Conservation (phyloP, 768 basidiomycete genomes). For the Cystofilobasidium ferigula region DNA sequence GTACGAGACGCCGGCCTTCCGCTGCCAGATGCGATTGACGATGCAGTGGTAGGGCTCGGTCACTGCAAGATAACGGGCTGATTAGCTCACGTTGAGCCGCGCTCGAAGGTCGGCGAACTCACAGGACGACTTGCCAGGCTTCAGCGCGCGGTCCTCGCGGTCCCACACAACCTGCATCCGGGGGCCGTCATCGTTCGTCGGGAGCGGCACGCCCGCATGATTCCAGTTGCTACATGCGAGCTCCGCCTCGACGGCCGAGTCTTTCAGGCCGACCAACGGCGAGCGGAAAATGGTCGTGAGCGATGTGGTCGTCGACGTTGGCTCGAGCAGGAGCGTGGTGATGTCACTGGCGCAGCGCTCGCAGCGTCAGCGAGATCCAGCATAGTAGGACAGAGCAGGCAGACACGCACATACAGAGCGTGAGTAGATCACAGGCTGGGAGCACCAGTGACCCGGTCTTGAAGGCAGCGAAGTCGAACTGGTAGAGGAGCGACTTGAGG, state of each 20-base stretch:
- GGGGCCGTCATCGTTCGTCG: background rate
- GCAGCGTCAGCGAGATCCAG: background rate
- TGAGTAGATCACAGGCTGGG: background rate
- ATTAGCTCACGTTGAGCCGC: background rate
- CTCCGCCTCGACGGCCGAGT: background rate
- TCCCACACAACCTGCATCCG: background rate
- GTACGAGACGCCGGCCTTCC: background rate
- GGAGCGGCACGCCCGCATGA: background rate
- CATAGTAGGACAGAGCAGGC: background rate
- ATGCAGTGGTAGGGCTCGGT: background rate
- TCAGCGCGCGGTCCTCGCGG: background rate
- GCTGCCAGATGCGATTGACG: conserved; percentile 1
- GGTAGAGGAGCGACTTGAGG: conserved; percentile 2
- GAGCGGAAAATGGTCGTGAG: conserved; percentile 5
- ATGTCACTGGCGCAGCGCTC: background rate
- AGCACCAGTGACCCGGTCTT: background rate
- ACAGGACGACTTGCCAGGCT: background rate
- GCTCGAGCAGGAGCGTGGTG: background rate
- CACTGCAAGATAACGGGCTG: background rate
- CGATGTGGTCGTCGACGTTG: background rate
- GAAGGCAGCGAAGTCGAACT: background rate
- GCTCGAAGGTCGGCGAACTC: background rate
- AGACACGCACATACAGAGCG: conserved; percentile 2
- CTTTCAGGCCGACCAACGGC: background rate
- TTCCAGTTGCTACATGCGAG: background rate